phyloP scores from a whole-genome alignment of 176 grass and related monocot genomes.

The Raddia guianensis region DNA sequence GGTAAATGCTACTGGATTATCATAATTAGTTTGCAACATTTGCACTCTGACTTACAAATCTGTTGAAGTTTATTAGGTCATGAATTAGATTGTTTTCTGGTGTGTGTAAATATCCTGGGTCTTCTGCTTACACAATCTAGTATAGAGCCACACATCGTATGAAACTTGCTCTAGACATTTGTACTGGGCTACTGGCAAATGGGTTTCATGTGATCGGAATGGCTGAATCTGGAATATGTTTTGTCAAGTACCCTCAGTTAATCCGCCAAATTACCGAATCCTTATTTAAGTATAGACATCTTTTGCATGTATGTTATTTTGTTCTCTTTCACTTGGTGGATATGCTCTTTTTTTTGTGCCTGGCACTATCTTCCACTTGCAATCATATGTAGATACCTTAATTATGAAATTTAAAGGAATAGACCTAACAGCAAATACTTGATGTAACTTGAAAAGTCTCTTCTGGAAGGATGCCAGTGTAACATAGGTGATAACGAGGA shows the following conservation, averaged over 20 bases:
- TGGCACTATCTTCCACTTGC: neutral
- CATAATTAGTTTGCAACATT: neutral
- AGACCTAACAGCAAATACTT: neutral
- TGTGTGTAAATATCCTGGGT: neutral
- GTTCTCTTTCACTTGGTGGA: neutral
- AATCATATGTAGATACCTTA: neutral
- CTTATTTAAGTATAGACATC: neutral
- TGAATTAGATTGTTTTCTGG: conserved; percentile 22
- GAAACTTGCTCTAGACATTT: conserved; percentile 2
- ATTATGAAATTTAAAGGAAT: neutral
- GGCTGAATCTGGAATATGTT: neutral
- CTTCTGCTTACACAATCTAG: conserved; percentile 7
- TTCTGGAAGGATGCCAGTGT: neutral
- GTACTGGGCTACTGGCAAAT: neutral
- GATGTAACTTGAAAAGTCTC: neutral
- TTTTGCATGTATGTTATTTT: neutral
- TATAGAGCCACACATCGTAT: neutral
- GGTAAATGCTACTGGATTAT: conserved; percentile 40
- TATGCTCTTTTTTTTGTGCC: neutral
- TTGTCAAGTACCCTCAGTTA: neutral
- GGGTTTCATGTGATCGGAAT: neutral
- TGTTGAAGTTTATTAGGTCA: neutral
- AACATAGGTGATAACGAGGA: neutral
- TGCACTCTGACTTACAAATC: neutral
- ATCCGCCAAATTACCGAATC: neutral